Base-by-base conservation (phyloP, 2,329 filamentous ascomycete species). In the Akanthomyces dipterigenus region DNA sequence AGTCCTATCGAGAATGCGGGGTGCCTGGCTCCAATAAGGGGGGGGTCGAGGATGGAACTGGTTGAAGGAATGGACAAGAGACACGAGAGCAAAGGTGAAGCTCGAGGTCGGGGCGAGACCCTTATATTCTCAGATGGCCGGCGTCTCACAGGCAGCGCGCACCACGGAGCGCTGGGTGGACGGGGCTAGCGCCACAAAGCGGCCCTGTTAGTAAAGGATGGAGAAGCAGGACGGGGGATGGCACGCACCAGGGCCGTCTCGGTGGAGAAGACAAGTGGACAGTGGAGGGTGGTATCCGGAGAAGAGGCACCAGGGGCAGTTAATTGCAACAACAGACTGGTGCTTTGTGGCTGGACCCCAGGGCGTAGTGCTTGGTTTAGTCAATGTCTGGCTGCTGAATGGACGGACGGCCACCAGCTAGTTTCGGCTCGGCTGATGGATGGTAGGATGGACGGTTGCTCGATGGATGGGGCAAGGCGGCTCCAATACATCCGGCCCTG, bases 231-330 rank as follows among this genome's bases (percentile, higher is more conserved):
- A 24, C 36, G 58, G 49, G 51, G 51, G 46, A 61, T 56, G 53
- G 51, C 60, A 61, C 43, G 20, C 60, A 61, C 53, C 60, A 45
- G 51, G n/a, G n/a, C 22, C 40, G 42, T 46, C n/a, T 7, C 18
- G 51, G 60, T 56, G 51, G 36, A 45, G 57, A 20, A 60, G 50
- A 48, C 50, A 61, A 48, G 43, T 61, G 58, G 58, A 49, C 42
- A 55, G 53, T 62, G 60, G 60, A 62, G 60, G 60, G 60, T 62
- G 54, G 60, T 62, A 62, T 62, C 60, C 54, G 60, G 60, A 57
- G 45, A 51, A 57, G 46, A 61, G 60, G 38, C 34, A 51, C 43
- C 53, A 56, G 51, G 40, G 60, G 50, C 42, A 48, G 12, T 38
- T 9, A 61, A 60, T 54, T 61, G 51, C 45, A 61, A 61, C 60